A percentile compares a stretch with the other conserved stretches of the same genome.
Conservation (phyloP, 495 filamentous ascomycete species). For the Penicillium silybi region DNA sequence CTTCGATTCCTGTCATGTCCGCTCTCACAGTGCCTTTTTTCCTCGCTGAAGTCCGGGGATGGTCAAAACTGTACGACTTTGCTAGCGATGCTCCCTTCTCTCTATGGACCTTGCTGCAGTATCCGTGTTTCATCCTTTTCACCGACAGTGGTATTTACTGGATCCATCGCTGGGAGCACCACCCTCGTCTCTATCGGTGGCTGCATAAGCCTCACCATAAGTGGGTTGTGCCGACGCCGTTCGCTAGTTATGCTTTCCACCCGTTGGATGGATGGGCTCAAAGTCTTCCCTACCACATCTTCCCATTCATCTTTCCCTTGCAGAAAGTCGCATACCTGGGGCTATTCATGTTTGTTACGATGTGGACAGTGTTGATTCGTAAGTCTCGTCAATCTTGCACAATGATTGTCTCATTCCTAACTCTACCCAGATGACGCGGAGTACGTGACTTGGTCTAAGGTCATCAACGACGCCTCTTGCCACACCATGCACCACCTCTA, state of each 20-base stretch:
- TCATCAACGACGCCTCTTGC: conserved; percentile 92
- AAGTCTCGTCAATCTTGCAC: conserved; percentile 7
- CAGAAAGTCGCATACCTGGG: conserved; percentile 83
- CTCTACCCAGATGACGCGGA: conserved; percentile 70
- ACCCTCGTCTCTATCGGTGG: conserved; percentile 72
- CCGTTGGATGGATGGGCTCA: conserved; percentile 88
- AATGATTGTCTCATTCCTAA: background rate
- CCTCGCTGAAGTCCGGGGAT: conserved; percentile 74
- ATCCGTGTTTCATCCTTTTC: conserved; percentile 84
- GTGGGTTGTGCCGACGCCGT: conserved; percentile 97
- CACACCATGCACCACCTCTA: conserved; percentile 93
- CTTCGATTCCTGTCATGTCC: conserved; percentile 72
- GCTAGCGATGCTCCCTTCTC: conserved; percentile 61
- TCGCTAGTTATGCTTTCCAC: conserved; percentile 88
- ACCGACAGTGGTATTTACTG: conserved; percentile 91
- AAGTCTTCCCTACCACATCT: conserved; percentile 89
- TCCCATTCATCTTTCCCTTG: conserved; percentile 84
- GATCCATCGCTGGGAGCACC: conserved; percentile 85
- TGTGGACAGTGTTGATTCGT: conserved; percentile 93
- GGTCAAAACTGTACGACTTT: conserved; percentile 80
- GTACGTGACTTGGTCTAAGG: conserved; percentile 71
- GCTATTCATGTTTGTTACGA: conserved; percentile 84
- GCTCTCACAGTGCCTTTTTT: conserved; percentile 76
- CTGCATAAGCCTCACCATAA: conserved; percentile 97
- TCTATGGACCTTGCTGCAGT: conserved; percentile 76